Evolutionary conservation across 495 filamentous ascomycete species (phyloP).

Genomic region (Penicillium verhagenii): DNA sequence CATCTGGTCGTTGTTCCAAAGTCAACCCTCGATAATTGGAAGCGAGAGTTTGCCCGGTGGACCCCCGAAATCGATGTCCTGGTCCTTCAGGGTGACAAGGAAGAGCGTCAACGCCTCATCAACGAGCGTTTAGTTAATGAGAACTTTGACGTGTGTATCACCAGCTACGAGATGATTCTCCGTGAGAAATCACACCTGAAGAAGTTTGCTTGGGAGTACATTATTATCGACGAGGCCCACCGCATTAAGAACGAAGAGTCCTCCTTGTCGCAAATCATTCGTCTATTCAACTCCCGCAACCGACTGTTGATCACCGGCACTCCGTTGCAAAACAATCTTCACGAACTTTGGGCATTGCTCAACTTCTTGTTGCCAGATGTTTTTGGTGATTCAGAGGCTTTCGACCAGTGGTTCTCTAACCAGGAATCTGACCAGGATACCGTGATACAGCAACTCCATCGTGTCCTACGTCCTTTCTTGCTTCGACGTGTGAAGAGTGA

Average conservation of each 20-base stretch:
- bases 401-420: constrained; percentile 94
- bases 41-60: constrained; percentile 89
- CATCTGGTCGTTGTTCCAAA: constrained; percentile 94
- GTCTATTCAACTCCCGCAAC: constrained; percentile 94
- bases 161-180: constrained; percentile 96
- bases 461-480: constrained; percentile 89
- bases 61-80: constrained; percentile 94
- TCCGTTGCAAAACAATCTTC: constrained; percentile 95
- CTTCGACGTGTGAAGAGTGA: constrained; percentile 96
- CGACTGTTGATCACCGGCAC: constrained; percentile 96
- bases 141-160: constrained; percentile 91
- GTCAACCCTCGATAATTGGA: constrained; percentile 98
- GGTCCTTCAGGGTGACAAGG: constrained; percentile 93
- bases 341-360: constrained; percentile 98
- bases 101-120: constrained; percentile 85
- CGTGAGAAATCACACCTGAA: constrained; percentile 93
- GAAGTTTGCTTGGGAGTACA: constrained; percentile 99
- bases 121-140: constrained; percentile 86
- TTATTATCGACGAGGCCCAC: constrained; percentile 98
- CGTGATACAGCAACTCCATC: constrained; percentile 96
- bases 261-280: constrained; percentile 93
- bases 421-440: constrained; percentile 89
- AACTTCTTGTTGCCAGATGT: constrained; percentile 98
- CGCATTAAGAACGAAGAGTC: constrained; percentile 99
- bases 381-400: constrained; percentile 96